Conservation (phyloP, 2,329 filamentous ascomycete genomes). For the Alternaria sp. region DNA sequence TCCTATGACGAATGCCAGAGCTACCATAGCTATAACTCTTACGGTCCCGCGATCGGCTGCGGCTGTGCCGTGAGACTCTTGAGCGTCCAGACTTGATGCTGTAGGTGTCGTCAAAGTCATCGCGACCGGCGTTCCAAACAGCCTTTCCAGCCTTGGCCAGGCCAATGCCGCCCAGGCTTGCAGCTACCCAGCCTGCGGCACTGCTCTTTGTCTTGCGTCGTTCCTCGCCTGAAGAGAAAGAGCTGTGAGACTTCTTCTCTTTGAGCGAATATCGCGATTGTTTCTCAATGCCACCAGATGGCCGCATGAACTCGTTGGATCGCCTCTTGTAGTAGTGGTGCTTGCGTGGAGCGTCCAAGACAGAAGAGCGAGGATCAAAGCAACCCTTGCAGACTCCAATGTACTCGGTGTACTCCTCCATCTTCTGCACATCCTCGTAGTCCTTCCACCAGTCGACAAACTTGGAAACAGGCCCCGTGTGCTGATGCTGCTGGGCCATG, state of each 20-base stretch:
- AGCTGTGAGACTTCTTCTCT: constrained; percentile 44
- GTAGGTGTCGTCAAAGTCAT: constrained; percentile 68
- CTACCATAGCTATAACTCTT: constrained; percentile 58
- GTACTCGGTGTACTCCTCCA: constrained; percentile 73
- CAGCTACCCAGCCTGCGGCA: constrained; percentile 62
- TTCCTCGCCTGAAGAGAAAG: constrained; percentile 45
- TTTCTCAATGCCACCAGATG: constrained; percentile 65
- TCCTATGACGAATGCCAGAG: constrained; percentile 52
- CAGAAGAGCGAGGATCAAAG: constrained; percentile 67
- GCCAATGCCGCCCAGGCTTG: constrained; percentile 64
- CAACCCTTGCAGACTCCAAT: constrained; percentile 72
- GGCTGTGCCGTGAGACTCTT: constrained; percentile 41
- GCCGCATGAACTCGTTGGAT: constrained; percentile 56
- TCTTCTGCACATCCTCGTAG: constrained; percentile 69
- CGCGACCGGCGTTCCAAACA: constrained; percentile 58
- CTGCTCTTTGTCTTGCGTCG: constrained; percentile 53
- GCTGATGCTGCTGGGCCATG: constrained; percentile 61
- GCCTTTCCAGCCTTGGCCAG: constrained; percentile 62
- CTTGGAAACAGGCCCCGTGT: constrained; percentile 63
- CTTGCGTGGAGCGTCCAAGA: constrained; percentile 66
- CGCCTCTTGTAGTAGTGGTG: constrained; percentile 62
- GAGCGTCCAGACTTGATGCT: constrained; percentile 64
- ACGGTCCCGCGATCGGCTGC: constrained; percentile 52
- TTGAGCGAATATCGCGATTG: constrained; percentile 61
- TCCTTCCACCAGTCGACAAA: constrained; percentile 70